Percentiles rank a stretch among this genome's conserved stretches.
Conservation (phyloP, 2,329 filamentous ascomycete genomes). For the Lecanoromycetidae sp. region DNA sequence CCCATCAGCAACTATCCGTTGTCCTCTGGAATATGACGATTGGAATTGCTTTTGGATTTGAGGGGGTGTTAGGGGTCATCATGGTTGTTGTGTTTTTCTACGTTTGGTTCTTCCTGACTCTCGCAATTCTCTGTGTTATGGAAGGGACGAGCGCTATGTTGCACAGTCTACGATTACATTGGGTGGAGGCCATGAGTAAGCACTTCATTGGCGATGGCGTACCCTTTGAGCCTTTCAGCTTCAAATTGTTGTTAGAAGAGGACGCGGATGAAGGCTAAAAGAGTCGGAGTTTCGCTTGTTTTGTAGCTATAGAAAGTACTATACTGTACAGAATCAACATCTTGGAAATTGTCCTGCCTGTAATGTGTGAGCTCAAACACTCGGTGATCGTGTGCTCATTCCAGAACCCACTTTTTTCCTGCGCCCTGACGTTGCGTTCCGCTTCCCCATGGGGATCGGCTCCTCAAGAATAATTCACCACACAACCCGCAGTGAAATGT, state of each 20-base stretch:
- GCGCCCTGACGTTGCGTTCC: too few relatives aligned
- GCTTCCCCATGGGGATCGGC: too few relatives aligned
- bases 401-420: too few relatives aligned
- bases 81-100: constrained; percentile 73
- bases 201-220: constrained; percentile 84
- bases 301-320: constrained; percentile 10
- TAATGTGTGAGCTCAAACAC: too few relatives aligned
- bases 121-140: constrained; percentile 79
- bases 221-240: constrained; percentile 80
- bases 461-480: too few relatives aligned
- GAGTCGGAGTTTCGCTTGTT: background rate
- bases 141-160: constrained; percentile 94
- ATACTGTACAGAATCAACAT: background rate
- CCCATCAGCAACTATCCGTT: constrained; percentile 92
- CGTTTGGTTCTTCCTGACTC: constrained; percentile 78
- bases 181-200: constrained; percentile 97
- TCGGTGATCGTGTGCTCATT: too few relatives aligned
- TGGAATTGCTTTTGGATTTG: constrained; percentile 56
- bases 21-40: constrained; percentile 97
- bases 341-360: too few relatives aligned
- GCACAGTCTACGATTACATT: constrained; percentile 80
- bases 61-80: constrained; percentile 58
- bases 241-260: constrained; percentile 72
- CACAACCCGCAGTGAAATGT: too few relatives aligned
- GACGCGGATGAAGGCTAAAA: constrained; percentile 33